phyloP scores from a whole-genome alignment of 352 stramenopile species.

The Pythium phragmiticola region DNA sequence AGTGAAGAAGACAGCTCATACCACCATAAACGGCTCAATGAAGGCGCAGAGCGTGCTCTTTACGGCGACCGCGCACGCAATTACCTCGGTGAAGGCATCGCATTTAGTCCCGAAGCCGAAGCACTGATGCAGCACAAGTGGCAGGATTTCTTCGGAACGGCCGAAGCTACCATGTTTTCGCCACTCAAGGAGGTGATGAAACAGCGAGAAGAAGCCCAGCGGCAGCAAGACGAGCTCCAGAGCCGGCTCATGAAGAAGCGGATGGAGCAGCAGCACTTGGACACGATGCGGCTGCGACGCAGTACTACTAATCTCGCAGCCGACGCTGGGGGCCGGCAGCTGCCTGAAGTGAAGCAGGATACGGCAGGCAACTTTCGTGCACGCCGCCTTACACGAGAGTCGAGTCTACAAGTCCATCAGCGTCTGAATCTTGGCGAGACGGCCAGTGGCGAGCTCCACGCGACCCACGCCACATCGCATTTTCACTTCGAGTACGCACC shows the following conservation, averaged over 20 bases:
- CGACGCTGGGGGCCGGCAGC: neutral
- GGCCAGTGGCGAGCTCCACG: constrained; percentile 29
- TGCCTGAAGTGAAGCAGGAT: neutral
- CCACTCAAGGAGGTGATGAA: constrained; percentile 44
- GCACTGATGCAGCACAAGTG: constrained; percentile 53
- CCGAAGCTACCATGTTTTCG: constrained; percentile 57
- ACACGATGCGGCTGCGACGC: constrained; percentile 35
- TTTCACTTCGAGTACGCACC: constrained; percentile 57
- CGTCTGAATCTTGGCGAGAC: constrained; percentile 53
- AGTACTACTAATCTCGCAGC: neutral
- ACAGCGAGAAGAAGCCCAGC: constrained; percentile 43
- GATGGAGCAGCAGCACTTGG: constrained; percentile 53
- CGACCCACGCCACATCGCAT: constrained; percentile 30
- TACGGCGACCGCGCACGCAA: constrained; percentile 37
- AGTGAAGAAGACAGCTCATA: neutral
- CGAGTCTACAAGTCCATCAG: constrained; percentile 44
- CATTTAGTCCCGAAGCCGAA: constrained; percentile 48
- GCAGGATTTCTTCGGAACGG: constrained; percentile 53
- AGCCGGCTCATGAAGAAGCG: constrained; percentile 58
- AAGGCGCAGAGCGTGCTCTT: constrained; percentile 39
- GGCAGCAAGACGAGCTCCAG: constrained; percentile 46
- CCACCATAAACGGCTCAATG: constrained; percentile 23
- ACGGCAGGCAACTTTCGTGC: constrained; percentile 39
- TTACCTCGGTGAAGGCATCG: constrained; percentile 47
- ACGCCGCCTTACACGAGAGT: constrained; percentile 54